Base-by-base conservation (phyloP, 345 rosid species). In the Gossypioides kirkii region DNA sequence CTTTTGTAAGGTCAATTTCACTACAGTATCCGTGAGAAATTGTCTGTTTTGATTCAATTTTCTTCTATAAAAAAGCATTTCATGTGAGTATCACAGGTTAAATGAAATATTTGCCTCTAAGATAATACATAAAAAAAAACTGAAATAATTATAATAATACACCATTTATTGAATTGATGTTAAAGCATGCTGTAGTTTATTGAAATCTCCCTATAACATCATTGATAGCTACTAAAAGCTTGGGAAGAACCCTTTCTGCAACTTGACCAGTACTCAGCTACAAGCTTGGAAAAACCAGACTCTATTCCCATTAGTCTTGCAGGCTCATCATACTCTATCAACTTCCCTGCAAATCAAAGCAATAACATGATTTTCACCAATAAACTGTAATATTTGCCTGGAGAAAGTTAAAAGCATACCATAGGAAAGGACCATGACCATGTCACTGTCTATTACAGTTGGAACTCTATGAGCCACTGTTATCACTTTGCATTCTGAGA, bases 341-440 rank as follows among this genome's bases (percentile, higher is more conserved):
- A 71, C 47, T 86, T 74, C 60, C 97, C 94, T 88, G 70, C 38
- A 74, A 75, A 74, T 26, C 8, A 36, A 58, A 58, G 69, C 69
- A 64, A 52, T 43, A 20, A 64, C 20, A 13, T 11, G 36, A 23
- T 58, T 56, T 23, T 25, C 12, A 58, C 7, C 26, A 32, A 58
- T 25, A 28, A 2, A 1, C 6, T 58, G 61, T 11, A 32, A 18
- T 1, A 18, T 63, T 63, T 41, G 50, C 20, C 20, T 49, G 11
- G 6, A 50, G 23, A 64, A 5, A 8, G 50, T 1, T 22, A 55
- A 70, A 71, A 71, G 9, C 61, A 9, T 81, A 89, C 93, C 93
- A 77, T 76, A 82, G 13, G 91, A 88, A 74, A 92, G 93, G 77
- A 87, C 91, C 93, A 89, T 83, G 88, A 89, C 91, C 97, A 87